These are phyloP conservation scores for Favolaschia claudopus DNA, from an alignment of 768 basidiomycete genomes.

Conservation along the genomic window DNA sequence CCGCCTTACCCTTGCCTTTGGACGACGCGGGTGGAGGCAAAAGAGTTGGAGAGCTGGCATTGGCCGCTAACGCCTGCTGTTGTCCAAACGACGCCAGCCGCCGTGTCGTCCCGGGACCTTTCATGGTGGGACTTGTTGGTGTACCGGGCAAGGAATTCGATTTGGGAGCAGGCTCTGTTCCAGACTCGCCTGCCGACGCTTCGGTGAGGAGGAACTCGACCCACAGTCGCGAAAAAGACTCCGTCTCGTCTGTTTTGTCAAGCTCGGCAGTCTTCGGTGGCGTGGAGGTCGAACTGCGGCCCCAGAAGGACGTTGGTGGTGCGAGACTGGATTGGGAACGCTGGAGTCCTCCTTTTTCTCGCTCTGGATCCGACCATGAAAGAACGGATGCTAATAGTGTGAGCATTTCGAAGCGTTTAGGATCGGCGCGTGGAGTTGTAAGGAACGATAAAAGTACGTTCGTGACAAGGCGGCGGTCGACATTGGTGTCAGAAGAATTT, in stretches of 20 bases:
- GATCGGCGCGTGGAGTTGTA: conserved; percentile 87
- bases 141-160: conserved; percentile 50
- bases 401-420: conserved; percentile 97
- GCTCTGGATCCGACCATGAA: conserved; percentile 91
- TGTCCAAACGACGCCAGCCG: conserved; percentile 48
- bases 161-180: conserved; percentile 25
- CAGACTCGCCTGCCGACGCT: conserved; percentile 60
- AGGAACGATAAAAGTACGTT: conserved; percentile 94
- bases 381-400: conserved; percentile 87
- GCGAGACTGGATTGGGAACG: conserved; percentile 44
- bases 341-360: conserved; percentile 90
- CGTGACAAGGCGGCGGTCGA: conserved; percentile 92
- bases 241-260: conserved; percentile 85
- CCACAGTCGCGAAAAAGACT: conserved; percentile 98
- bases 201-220: conserved; percentile 98
- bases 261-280: conserved; percentile 59
- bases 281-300: conserved; percentile 47
- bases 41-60: conserved; percentile 51
- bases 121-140: conserved; percentile 38
- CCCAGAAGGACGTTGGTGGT: conserved; percentile 50
- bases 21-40: conserved; percentile 44
- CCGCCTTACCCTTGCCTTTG: conserved; percentile 58
- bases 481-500: conserved; percentile 88
- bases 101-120: conserved; percentile 31
- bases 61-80: conserved; percentile 37